These are phyloP conservation scores for Ophiocordyceps camponoti-rufipedis DNA, from an alignment of 2,329 filamentous ascomycete genomes.

Conservation along the genomic window DNA sequence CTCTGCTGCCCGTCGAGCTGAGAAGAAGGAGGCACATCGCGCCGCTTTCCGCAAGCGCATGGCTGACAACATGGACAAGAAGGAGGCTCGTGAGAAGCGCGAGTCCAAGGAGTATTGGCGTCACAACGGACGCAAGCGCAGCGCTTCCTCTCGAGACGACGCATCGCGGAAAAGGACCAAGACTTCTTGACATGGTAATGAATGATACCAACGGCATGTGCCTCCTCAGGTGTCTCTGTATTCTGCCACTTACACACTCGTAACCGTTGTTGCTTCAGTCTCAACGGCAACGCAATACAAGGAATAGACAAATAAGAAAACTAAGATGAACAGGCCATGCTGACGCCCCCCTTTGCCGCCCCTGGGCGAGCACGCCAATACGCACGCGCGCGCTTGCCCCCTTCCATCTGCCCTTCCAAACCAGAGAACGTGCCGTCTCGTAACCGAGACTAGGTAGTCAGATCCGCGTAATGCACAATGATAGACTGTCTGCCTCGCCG, in stretches of 20 bases:
- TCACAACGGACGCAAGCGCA: constrained; percentile 62
- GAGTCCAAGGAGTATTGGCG: constrained; percentile 89
- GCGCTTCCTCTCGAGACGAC: constrained; percentile 21
- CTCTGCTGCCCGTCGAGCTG: constrained; percentile 64
- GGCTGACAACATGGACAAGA: constrained; percentile 67
- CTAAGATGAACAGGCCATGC: not conserved
- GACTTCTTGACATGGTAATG: too few species aligned
- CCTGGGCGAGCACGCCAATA: not conserved
- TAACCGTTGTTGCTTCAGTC: not conserved
- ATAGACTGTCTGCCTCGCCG: constrained; percentile 3
- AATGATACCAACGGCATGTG: not conserved
- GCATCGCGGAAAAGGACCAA: not conserved
- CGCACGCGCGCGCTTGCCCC: not conserved
- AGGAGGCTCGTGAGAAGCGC: constrained; percentile 68
- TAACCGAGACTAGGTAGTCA: not conserved
- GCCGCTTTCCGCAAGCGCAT: constrained; percentile 70
- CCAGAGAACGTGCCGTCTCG: not conserved
- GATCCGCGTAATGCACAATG: not conserved
- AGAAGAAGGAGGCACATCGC: constrained; percentile 76
- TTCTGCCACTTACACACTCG: not conserved
- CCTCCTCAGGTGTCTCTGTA: not conserved
- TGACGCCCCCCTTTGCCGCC: not conserved
- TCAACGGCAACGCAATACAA: not conserved
- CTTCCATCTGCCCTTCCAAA: not conserved
- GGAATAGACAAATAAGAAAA: not conserved